Evolutionary conservation across 2,329 filamentous ascomycete species (phyloP), one percentile per base, ranked within the genome.

Genomic region (Alternaria burnsii): DNA sequence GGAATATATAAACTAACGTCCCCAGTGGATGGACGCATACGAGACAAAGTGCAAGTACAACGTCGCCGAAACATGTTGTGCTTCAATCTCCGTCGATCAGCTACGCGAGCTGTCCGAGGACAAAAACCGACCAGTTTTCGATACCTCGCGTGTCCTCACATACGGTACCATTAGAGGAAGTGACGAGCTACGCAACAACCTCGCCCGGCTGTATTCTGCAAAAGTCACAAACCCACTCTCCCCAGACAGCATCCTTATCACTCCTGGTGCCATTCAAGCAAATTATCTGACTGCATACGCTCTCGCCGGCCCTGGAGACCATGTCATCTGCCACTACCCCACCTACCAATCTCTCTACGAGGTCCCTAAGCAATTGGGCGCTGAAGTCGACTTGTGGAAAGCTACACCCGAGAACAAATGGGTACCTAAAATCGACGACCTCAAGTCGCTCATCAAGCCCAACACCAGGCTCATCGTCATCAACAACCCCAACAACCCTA

Each of bases 291-390:
- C 89, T 3, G 85, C 95, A 8, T 94, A 94, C 76, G 83, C 89
- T 1, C 82, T 95, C 7, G 75, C 95, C 2, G 86, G 87, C 0
- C 86, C 88, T 0, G 91, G 89, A 1, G 92, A 97, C 73, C 93
- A 97, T 82, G 90, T 94, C 47, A 86, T 97, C 59, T 95, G 91
- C 71, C 91, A 95, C 59, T 92, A 93, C 74, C 93, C 93, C 12
- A 94, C 92, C 1, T 96, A 78, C 71, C 91, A 95, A 76, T 92
- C 95, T 70, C 84, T 97, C 1, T 95, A 94, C 73, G 83, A 88
- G 10, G 86, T 96, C 1, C 92, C 93, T 0, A 83, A 84, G 66
- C 90, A 88, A 38, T 80, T 96, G 5, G 92, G 93, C 0, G 92
- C 91, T 1, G 87, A 92, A 59, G 90, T 96, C 16, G 88, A 88